phyloP scores from a whole-genome alignment of 2,329 filamentous ascomycete genomes.

The Canariomyces notabilis region DNA sequence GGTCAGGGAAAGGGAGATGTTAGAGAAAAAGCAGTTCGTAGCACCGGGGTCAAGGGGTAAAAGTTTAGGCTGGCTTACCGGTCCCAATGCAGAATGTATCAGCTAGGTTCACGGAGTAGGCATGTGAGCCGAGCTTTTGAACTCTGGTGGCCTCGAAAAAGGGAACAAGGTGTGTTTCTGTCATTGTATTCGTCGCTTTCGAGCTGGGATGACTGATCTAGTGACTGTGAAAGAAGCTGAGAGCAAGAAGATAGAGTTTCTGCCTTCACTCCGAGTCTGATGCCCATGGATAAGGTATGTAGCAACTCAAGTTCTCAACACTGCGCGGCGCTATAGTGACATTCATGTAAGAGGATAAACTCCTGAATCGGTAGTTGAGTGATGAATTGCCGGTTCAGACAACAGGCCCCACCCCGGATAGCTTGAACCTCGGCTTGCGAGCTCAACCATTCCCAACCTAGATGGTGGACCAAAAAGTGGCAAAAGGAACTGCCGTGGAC shows the following conservation, averaged over 20 bases:
- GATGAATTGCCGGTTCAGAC: too few species aligned
- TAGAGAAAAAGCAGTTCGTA: not conserved
- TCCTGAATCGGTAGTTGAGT: not conserved
- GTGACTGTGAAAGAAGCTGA: not conserved
- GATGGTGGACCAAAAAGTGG: not conserved
- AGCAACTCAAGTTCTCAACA: too few species aligned
- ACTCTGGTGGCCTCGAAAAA: conserved; percentile 24
- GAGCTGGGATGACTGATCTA: not conserved
- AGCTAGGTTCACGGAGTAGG: conserved; percentile 23
- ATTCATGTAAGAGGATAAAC: too few species aligned
- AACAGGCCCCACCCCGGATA: not conserved
- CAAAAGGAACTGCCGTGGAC: conserved; percentile 12
- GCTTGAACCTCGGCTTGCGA: conserved; percentile 6
- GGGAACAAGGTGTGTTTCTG: conserved; percentile 10
- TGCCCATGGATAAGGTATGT: too few species aligned
- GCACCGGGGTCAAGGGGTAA: too few species aligned
- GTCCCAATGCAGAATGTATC: conserved; percentile 26
- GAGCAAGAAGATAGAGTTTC: not conserved
- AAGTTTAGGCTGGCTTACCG: conserved; percentile 15
- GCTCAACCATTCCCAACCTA: too few species aligned
- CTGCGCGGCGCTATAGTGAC: too few species aligned
- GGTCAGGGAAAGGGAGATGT: not conserved
- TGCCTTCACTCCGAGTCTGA: too few species aligned
- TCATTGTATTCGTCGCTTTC: not conserved
- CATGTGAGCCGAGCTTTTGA: conserved; percentile 20